Evolutionary conservation across 1,139 yeast genomes (phyloP).

Genomic region (Magnusiomyces clavatus): DNA sequence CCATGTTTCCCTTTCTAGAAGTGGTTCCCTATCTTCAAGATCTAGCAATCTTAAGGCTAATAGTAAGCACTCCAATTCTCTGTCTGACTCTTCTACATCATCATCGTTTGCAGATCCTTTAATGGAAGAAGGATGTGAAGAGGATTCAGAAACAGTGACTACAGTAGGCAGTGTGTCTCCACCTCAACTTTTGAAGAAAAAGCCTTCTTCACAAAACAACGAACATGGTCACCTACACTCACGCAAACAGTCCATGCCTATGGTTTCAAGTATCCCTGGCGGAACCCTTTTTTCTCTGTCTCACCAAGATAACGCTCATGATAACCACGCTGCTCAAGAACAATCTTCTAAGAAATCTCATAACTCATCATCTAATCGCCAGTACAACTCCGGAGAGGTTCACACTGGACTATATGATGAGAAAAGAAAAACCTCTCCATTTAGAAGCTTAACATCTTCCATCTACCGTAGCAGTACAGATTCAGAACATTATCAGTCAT

Average conservation of each 20-base stretch:
- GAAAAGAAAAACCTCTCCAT: no score
- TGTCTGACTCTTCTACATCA: constrained; percentile 12
- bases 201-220: no score
- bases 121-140: constrained; percentile 5
- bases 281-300: no score
- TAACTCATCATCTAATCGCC: no score
- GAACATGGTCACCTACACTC: no score
- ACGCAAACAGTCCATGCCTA: no score
- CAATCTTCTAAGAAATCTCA: no score
- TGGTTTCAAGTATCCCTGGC: no score
- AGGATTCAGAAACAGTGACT: neutral
- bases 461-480: no score
- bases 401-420: constrained; percentile 4
- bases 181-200: neutral
- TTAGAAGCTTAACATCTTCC: no score
- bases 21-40: constrained; percentile 8
- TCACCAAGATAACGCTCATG: no score
- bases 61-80: constrained; percentile 13
- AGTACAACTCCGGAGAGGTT: neutral
- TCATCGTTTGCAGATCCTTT: constrained; percentile 5
- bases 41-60: neutral
- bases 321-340: no score
- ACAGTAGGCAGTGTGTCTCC: neutral
- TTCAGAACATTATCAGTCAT: neutral
- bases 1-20: constrained; percentile 1